Evolutionary conservation across 495 filamentous ascomycete genomes (phyloP), one percentile per base, ranked within the genome.

Genomic region (Oleoguttula mirabilis): DNA sequence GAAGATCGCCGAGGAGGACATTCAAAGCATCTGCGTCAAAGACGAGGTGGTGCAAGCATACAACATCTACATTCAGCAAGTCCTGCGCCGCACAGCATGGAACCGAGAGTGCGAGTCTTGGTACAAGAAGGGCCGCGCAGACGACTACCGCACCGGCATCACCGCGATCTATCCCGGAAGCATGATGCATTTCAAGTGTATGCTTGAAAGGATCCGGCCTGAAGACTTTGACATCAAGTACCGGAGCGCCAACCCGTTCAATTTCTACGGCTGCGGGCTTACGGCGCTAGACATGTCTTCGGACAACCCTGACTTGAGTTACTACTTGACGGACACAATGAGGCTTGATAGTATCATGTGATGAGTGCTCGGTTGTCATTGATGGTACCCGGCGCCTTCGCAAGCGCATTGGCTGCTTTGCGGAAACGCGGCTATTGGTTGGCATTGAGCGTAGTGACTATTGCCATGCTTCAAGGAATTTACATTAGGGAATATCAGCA

Each of bases 61-160:
- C 11, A 38, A 10, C 21, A 16, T 39, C 3, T 19, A 16, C 4
- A 39, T 21, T 3, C 36, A 25, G 4, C 3, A 39, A 28, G 8
- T 30, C 15, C 20, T 73, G 47, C 43, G 59, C 10, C 54, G 55
- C 15, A 72, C 66, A 1, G 66, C 71, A 0, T 76, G 68, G 55
- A 51, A 58, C 4, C 49, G 60, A 24, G 56, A 65, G 12, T 76
- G 72, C 43, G 62, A 66, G 12, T 70, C 66, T n/a, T 73, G 70
- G 70, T 73, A 76, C 49, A 75, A 72, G 21, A 19, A 38, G 12
- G 19, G 19, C 8, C 8, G 14, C 8, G 27, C 8, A 30, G 27
- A 30, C 8, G 27, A 14, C 8, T 14, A 30, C 8, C 8, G 8
- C 8, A 30, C 27, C 27, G 27, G 27, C 27, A n/a, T n/a, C n/a